Percentiles rank a stretch among this genome's conserved stretches.
Evolutionary conservation across 768 basidiomycete species (phyloP).

Genomic region (Mycena alexandri): DNA sequence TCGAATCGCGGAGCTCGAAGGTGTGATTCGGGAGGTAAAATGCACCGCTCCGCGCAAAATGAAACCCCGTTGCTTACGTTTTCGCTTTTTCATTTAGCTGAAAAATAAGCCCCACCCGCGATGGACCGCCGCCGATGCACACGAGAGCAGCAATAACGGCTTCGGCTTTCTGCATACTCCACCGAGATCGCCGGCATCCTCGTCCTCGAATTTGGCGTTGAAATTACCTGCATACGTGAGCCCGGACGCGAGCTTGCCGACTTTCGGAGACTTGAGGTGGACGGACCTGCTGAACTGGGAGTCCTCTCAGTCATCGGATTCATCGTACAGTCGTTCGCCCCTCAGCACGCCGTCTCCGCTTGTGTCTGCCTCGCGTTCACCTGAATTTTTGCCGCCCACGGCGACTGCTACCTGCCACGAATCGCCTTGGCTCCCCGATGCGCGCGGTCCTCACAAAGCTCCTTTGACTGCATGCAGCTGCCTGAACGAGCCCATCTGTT

Average conservation of each 20-base stretch:
- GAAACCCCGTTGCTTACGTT: conserved; percentile 51
- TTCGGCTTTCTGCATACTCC: conserved; percentile 44
- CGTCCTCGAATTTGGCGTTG: conserved; percentile 12
- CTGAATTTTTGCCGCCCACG: conserved; percentile 54
- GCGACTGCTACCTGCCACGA: conserved; percentile 41
- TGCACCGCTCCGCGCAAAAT: not conserved
- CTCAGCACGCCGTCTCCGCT: conserved; percentile 53
- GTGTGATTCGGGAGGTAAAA: conserved; percentile 82
- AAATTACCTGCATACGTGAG: conserved; percentile 1
- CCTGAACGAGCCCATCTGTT: conserved; percentile 64
- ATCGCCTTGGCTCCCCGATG: conserved; percentile 41
- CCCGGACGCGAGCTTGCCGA: not conserved
- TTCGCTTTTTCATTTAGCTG: conserved; percentile 54
- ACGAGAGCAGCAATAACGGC: conserved; percentile 33
- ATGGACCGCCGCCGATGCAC: conserved; percentile 56
- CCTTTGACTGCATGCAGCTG: conserved; percentile 52
- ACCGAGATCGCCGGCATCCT: conserved; percentile 12
- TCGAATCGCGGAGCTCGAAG: conserved; percentile 86
- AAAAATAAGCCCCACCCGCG: conserved; percentile 82
- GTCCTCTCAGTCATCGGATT: conserved; percentile 40
- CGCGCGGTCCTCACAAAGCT: conserved; percentile 32
- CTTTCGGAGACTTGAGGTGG: conserved; percentile 32
- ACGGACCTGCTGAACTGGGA: conserved; percentile 37
- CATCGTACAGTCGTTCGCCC: conserved; percentile 47
- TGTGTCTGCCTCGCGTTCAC: conserved; percentile 44